phyloP scores from a whole-genome alignment of 2,329 filamentous ascomycete species.

The Chalaropsis ovoidea region DNA sequence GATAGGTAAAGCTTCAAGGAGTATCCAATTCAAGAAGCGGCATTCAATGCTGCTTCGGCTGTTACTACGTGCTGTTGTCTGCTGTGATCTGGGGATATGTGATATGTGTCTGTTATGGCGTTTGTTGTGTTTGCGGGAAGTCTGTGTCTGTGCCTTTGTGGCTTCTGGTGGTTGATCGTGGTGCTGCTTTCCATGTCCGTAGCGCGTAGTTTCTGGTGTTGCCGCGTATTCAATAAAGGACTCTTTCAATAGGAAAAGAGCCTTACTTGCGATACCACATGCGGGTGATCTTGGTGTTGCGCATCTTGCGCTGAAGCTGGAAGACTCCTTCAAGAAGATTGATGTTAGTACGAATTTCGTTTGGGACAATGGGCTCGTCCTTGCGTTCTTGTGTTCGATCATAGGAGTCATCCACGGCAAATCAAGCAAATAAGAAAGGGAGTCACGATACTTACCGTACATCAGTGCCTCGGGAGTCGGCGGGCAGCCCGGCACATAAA shows the following conservation, averaged over 20 bases:
- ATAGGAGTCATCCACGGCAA: too few relatives aligned
- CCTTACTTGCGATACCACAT: slow-evolving; percentile 50
- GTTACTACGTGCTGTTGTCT: slow-evolving; percentile 10
- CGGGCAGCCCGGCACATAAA: slow-evolving; percentile 68
- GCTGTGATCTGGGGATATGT: slow-evolving; percentile 8
- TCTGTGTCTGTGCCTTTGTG: background rate
- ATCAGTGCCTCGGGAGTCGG: slow-evolving; percentile 52
- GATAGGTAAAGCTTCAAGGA: background rate
- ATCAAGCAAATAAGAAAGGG: background rate
- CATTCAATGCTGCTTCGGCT: slow-evolving; percentile 1
- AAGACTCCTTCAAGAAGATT: slow-evolving; percentile 42
- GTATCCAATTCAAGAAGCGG: slow-evolving; percentile 9
- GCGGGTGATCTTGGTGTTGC: slow-evolving; percentile 45
- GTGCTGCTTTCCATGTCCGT: background rate
- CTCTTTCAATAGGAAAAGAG: background rate
- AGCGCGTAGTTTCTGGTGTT: background rate
- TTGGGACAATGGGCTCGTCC: background rate
- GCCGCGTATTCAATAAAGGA: background rate
- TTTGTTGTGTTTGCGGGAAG: background rate
- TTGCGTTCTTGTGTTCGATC: too few relatives aligned
- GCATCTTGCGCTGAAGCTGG: slow-evolving; percentile 67
- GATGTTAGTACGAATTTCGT: background rate
- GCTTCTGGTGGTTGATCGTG: slow-evolving; percentile 1
- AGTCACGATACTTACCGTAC: slow-evolving; percentile 38
- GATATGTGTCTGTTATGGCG: background rate